A percentile compares a stretch with the other conserved stretches of the same genome.
Evolutionary conservation across 169 alveolate genomes (phyloP).

Genomic region (Babesia divergens): DNA sequence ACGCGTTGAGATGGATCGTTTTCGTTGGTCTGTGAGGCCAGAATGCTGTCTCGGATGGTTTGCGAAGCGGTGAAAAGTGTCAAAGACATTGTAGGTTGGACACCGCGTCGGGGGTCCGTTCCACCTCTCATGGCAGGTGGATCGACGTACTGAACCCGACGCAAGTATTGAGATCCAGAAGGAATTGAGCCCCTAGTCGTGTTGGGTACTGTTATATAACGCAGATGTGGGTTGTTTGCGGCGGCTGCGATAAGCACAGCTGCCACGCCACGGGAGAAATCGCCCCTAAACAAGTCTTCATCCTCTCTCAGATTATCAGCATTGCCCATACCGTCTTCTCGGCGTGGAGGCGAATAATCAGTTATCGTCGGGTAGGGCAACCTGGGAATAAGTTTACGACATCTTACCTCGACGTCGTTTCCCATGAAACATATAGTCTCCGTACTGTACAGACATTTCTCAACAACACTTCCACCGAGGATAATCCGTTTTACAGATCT

Average conservation of each 20-base stretch:
- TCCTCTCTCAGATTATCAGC: not conserved
- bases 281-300: not conserved
- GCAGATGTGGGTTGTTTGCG: not conserved
- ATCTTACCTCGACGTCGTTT: conserved; percentile 9
- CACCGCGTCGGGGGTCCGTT: not conserved
- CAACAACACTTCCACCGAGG: not conserved
- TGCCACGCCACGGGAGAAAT: not conserved
- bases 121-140: too few relatives aligned
- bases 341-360: too few relatives aligned
- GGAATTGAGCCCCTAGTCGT: not conserved
- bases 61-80: conserved; percentile 56
- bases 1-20: conserved; percentile 7
- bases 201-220: not conserved
- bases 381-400: conserved; percentile 10
- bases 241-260: conserved; percentile 1
- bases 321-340: not conserved
- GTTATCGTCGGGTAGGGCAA: not conserved
- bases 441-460: not conserved
- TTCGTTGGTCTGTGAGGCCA: not conserved
- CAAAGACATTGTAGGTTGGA: conserved; percentile 45
- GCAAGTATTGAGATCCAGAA: too few relatives aligned
- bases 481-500: not conserved
- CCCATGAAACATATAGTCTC: not conserved
- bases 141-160: too few relatives aligned
- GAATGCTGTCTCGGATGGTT: conserved; percentile 3